Conservation (phyloP, 2,329 filamentous ascomycete genomes). For the Ophiosphaerella korrae region DNA sequence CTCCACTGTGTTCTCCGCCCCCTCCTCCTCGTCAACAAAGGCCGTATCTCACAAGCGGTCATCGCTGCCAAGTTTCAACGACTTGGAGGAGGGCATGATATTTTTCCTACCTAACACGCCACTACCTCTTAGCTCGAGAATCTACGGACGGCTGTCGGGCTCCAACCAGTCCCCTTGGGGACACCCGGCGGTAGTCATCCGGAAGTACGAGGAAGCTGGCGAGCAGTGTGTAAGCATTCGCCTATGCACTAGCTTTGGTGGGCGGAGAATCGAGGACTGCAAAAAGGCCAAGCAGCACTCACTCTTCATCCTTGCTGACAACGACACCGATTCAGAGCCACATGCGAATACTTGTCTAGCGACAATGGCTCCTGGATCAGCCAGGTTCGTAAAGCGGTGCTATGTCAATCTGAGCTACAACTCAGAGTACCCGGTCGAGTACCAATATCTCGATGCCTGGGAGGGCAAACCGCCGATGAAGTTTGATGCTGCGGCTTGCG, state of each 20-base stretch:
- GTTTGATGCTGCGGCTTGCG: conserved; percentile 12
- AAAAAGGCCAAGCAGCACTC: conserved; percentile 1
- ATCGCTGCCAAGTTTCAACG: background rate
- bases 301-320: conserved; percentile 19
- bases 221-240: conserved; percentile 13
- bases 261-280: conserved; percentile 1
- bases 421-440: conserved; percentile 19
- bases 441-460: conserved; percentile 16
- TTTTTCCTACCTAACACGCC: conserved; percentile 1
- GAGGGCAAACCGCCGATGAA: conserved; percentile 1
- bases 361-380: conserved; percentile 14
- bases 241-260: conserved; percentile 16
- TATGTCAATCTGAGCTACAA: conserved; percentile 24
- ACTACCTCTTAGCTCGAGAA: conserved; percentile 1
- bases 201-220: conserved; percentile 1
- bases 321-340: background rate
- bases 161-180: background rate
- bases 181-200: conserved; percentile 17
- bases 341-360: conserved; percentile 8
- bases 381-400: conserved; percentile 18
- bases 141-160: background rate
- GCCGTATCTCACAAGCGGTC: background rate
- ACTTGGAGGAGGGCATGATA: conserved; percentile 9
- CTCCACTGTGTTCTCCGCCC: background rate
- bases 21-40: conserved; percentile 3